phyloP scores from a whole-genome alignment of 2,329 filamentous ascomycete genomes.

The Pseudogymnoascus sp. region DNA sequence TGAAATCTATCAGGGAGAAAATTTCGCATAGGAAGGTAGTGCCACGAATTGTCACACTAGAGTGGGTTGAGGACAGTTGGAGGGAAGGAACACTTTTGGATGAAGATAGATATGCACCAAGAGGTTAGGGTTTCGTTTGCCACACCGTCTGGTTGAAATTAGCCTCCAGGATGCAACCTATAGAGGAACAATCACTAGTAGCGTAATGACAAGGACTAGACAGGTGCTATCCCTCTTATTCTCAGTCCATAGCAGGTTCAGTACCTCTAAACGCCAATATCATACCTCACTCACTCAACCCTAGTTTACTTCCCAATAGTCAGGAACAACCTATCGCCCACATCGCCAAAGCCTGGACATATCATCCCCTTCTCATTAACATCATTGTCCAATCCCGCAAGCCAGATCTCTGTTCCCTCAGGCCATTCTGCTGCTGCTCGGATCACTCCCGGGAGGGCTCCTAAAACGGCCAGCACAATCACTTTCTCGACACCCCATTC shows the following conservation, averaged over 20 bases:
- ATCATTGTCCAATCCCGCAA: constrained; percentile 70
- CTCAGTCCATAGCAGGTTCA: not conserved
- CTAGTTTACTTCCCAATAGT: constrained; percentile 68
- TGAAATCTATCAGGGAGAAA: constrained; percentile 33
- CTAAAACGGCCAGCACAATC: constrained; percentile 69
- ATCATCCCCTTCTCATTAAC: constrained; percentile 82
- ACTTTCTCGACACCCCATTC: constrained; percentile 90
- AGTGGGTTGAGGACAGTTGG: constrained; percentile 81
- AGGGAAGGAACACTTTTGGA: constrained; percentile 69
- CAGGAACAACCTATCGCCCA: constrained; percentile 83
- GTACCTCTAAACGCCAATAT: not conserved
- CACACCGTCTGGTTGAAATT: not conserved
- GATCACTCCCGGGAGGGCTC: constrained; percentile 61
- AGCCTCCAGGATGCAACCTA: not conserved
- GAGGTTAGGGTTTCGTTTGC: not conserved
- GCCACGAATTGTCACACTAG: constrained; percentile 61
- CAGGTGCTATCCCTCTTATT: not conserved
- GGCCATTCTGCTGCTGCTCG: constrained; percentile 72
- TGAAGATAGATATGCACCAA: constrained; percentile 55
- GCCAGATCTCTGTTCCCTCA: constrained; percentile 71
- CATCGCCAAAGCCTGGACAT: constrained; percentile 80
- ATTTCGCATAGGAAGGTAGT: constrained; percentile 44
- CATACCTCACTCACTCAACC: not conserved
- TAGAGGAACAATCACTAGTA: not conserved
- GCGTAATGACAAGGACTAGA: not conserved